Base-by-base conservation (phyloP, 352 stramenopile genomes). In the Phytophthora constricta region DNA sequence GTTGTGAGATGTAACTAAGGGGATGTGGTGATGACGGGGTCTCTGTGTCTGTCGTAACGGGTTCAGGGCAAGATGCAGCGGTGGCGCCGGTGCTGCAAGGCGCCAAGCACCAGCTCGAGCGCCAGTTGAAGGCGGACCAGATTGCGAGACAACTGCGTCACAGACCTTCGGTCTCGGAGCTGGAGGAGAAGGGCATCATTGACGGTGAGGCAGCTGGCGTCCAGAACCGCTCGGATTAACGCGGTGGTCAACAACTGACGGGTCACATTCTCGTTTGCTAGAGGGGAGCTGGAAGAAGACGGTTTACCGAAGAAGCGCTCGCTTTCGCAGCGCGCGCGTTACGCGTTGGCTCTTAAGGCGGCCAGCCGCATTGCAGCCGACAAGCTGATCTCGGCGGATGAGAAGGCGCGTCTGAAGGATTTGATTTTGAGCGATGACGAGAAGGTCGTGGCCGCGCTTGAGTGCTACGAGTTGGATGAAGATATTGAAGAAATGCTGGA, bases 401-500 rank as follows among this genome's bases (percentile, higher is more conserved):
- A 93, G 65, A 96, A 96, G 67, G 70, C 84, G 5, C 79, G 83
- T 33, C 47, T 96, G 22, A 96, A 96, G 69, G 84, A 95, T 64
- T 79, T 92, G 60, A 93, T 96, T 60, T 69, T 96, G 55, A 88
- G 75, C 22, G 83, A 95, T 58, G 75, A 96, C 54, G 74, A 90
- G 58, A 90, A 89, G 37, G 77, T 96, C 7, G 72, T 92, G 7
- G 83, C 78, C 7, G 88, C 86, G 14, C 81, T 95, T n/a, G 84
- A 92, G 60, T 81, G 80, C 68, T 96, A 95, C 70, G 85, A 95
- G 51, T 52, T 82, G 47, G 86, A 96, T 65, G 79, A 90, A 53
- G 84, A 96, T 67, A 89, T 95, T 26, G 83, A 95, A 28, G 88
- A 91, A 59, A 89, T 95, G 80, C 82, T 96, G 46, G 88, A 96